Base-by-base conservation (phyloP, 2,329 filamentous ascomycete species). In the Chrysosphaeria jannelii region DNA sequence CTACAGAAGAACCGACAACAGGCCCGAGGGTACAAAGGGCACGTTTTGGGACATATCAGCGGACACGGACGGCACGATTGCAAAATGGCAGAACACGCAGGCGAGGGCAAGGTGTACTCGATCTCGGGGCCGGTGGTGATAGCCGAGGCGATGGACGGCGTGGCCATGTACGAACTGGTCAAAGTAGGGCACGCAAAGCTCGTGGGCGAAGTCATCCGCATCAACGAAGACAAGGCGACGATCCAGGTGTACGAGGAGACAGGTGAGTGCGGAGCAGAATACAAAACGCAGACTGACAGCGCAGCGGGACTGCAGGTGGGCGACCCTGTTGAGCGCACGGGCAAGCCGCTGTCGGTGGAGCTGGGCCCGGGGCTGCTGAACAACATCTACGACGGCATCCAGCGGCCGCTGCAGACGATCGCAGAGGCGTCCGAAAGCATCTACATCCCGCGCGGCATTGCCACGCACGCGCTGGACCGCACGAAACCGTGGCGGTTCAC, bases 191-290 rank as follows among this genome's bases (percentile, higher is more conserved):
- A 90, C 42, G 76, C 90, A 41, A 63, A 70, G 42, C 65, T 97
- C 29, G 71, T 89, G 31, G 85, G 85, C 43, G 85, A 97, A 50
- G 85, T 97, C 47, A 97, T 97, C 57, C 72, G 85, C 45, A 88
- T 97, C 50, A 85, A 75, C 39, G 69, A 55, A 44, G 85, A 97
- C 47, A 88, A 81, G 51, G 79, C 78, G 36, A 90, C 79, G 23
- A 88, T 97, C 36, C 85, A 97, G 51, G 85, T 97, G 34, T 97
- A 97, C 54, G 85, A 97, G 48, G 85, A 97, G 52, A 97, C 85
- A 36, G 76, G 78, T 88, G 58, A 30, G 57, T 33, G n/a, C 7
- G 16, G 16, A 18, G 16, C 7, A 18, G 16, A 18, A 18, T 18
- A n/a, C 7, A 18, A 18, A 18, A n/a, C n/a, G 16, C 7, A 18